Evolutionary conservation across 768 basidiomycete species (phyloP).

Genomic region (Arthromyces matolae): DNA sequence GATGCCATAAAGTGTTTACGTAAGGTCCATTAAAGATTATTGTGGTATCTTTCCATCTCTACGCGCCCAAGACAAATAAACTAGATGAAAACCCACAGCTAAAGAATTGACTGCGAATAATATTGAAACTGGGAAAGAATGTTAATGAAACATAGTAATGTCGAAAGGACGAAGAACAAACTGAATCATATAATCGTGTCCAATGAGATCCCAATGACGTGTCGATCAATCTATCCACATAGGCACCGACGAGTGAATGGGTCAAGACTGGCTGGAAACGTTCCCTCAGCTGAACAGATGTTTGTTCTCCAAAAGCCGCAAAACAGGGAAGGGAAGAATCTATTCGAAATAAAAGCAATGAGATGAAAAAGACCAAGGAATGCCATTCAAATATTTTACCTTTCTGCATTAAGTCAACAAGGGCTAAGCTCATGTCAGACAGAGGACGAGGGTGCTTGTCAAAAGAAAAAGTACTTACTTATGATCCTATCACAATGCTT

Average conservation of each 20-base stretch:
- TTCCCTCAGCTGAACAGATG: conserved; percentile 82
- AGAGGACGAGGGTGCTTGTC: background rate
- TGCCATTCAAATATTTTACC: conserved; percentile 40
- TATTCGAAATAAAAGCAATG: conserved; percentile 24
- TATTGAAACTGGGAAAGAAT: conserved; percentile 76
- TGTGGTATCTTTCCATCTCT: background rate
- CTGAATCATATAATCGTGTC: conserved; percentile 95
- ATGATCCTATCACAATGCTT: conserved; percentile 97
- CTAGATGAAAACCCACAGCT: conserved; percentile 10
- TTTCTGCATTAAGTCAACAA: conserved; percentile 98
- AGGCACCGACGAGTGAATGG: conserved; percentile 77
- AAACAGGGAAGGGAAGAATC: conserved; percentile 93
- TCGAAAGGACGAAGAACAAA: conserved; percentile 40
- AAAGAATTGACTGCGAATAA: conserved; percentile 85
- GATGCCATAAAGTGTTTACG: background rate
- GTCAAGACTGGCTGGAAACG: conserved; percentile 92
- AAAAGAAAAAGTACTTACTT: conserved; percentile 49
- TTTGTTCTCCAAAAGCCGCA: conserved; percentile 84
- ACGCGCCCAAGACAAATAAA: background rate
- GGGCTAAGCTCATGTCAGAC: conserved; percentile 25
- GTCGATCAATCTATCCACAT: conserved; percentile 88
- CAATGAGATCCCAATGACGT: conserved; percentile 89
- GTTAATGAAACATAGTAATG: no score
- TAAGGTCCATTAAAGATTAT: conserved; percentile 3
- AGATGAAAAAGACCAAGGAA: no score